Evolutionary conservation across 1,284 basidiomycete species (phyloP), one percentile per base, ranked within the genome.

Genomic region (Melampsora allii-populina): DNA sequence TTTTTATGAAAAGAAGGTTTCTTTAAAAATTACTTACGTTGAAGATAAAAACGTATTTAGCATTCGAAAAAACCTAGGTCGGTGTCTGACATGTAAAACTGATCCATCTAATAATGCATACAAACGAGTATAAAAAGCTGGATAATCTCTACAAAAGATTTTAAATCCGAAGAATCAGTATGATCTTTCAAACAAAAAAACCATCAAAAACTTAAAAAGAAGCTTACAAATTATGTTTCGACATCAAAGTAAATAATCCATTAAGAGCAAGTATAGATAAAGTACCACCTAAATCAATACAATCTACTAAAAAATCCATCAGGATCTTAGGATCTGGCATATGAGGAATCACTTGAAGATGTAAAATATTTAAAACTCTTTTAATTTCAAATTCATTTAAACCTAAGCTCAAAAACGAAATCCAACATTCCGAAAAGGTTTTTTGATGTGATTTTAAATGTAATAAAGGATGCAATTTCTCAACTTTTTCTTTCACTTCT

Each of bases 11-110:
- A 65, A 27, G 50, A 29, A 14, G 27, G 5, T 27, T 5, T 7
- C n/a, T 29, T 24, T 19, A 61, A 17, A 58, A 50, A 46, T 14
- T 4, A 39, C 89, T 78, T 77, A 93, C 88, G 92, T 91, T 1
- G 94, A 96, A 72, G 88, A 88, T 56, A 98, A 84, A 84, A 98
- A 98, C 1, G 91, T 83, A 76, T 97, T 93, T 0, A 90, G 87
- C 77, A 98, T 85, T 50, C 95, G 87, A 86, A 99, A 94, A 84
- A 98, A 98, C 45, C 95, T 87, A 0, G 95, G 90, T 12, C 95
- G 87, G 80, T 97, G 91, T 79, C 91, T 93, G 76, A 92, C 87
- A 80, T 98, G 95, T 27, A 99, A 86, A 2, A 97, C 86, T 33
- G 93, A 87, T 19, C 88, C 85, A 80, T 93, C 90, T 12, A 98